These are phyloP conservation scores for Penicillium arizonense DNA, from an alignment of 495 filamentous ascomycete species.

Conservation along the genomic window DNA sequence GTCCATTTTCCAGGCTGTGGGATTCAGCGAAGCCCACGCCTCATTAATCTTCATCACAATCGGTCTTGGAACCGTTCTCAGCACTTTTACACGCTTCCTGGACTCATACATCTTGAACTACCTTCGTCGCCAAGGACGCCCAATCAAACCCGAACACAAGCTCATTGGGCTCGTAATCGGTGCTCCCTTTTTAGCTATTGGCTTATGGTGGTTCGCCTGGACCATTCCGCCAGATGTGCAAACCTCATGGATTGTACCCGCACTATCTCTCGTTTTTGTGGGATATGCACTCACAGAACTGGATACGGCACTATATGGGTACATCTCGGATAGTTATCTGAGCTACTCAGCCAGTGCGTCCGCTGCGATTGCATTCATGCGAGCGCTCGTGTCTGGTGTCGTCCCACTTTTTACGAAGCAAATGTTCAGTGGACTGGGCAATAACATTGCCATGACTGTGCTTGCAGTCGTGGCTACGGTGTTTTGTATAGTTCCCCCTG, in stretches of 20 bases:
- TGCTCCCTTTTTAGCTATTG: conserved; percentile 41
- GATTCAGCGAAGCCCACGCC: conserved; percentile 30
- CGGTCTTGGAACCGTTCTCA: conserved; percentile 38
- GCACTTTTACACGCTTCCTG: conserved; percentile 41
- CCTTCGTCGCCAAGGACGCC: conserved; percentile 20
- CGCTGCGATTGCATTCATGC: conserved; percentile 45
- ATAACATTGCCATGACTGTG: conserved; percentile 45
- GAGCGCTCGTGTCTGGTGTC: conserved; percentile 40
- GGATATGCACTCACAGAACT: conserved; percentile 54
- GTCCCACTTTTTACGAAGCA: conserved; percentile 47
- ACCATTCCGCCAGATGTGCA: conserved; percentile 43
- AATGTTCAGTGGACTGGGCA: conserved; percentile 42
- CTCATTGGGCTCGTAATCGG: conserved; percentile 45
- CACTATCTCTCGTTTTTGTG: conserved; percentile 40
- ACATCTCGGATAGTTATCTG: conserved; percentile 53
- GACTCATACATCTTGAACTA: conserved; percentile 34
- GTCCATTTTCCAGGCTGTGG: conserved; percentile 43
- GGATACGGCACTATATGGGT: conserved; percentile 46
- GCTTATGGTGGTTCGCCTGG: conserved; percentile 54
- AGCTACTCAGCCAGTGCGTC: conserved; percentile 51
- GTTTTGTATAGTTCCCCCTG: conserved; percentile 42
- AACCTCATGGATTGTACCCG: conserved; percentile 42
- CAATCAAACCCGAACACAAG: conserved; percentile 49
- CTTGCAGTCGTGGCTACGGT: conserved; percentile 43
- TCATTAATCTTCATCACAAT: conserved; percentile 49